Conservation (phyloP, 768 basidiomycete genomes). For the Lanmaoa pseudosensibilis region DNA sequence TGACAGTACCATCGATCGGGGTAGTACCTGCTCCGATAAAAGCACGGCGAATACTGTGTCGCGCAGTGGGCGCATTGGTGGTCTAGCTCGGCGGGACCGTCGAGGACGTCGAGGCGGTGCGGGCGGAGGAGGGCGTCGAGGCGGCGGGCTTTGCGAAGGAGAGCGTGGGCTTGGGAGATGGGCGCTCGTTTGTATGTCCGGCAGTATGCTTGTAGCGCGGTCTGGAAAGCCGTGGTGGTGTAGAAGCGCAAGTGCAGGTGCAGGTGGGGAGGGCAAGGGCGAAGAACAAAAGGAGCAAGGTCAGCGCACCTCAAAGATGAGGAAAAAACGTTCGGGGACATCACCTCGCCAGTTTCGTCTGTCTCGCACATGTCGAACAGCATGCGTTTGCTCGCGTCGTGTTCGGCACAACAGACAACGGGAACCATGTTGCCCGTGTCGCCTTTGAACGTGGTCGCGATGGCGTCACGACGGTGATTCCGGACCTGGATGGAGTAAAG, state of each 20-base stretch:
- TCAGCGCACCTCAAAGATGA: conserved; percentile 3
- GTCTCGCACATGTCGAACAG: conserved; percentile 85
- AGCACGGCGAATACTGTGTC: conserved; percentile 74
- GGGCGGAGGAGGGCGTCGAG: conserved; percentile 69
- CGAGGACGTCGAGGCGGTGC: conserved; percentile 37
- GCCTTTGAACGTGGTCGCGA: conserved; percentile 72
- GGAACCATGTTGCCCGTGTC: conserved; percentile 78
- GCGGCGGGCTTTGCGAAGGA: conserved; percentile 86
- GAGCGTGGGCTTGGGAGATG: conserved; percentile 71
- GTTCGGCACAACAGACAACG: conserved; percentile 75
- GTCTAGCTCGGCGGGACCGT: conserved; percentile 24
- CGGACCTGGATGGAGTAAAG: conserved; percentile 55
- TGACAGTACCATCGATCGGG: conserved; percentile 42
- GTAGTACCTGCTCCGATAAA: conserved; percentile 48
- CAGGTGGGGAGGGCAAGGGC: too few relatives aligned
- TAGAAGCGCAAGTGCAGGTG: too few relatives aligned
- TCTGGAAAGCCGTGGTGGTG: conserved; percentile 45
- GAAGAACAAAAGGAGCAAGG: neutral
- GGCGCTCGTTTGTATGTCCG: conserved; percentile 80
- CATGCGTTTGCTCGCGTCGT: conserved; percentile 60
- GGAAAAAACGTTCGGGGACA: conserved; percentile 14
- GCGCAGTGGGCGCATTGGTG: conserved; percentile 57
- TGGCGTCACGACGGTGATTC: conserved; percentile 67
- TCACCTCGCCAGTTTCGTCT: conserved; percentile 78
- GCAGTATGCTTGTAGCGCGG: conserved; percentile 86